phyloP scores from a whole-genome alignment of 2,329 filamentous ascomycete species.

The Anthostomella pinea region DNA sequence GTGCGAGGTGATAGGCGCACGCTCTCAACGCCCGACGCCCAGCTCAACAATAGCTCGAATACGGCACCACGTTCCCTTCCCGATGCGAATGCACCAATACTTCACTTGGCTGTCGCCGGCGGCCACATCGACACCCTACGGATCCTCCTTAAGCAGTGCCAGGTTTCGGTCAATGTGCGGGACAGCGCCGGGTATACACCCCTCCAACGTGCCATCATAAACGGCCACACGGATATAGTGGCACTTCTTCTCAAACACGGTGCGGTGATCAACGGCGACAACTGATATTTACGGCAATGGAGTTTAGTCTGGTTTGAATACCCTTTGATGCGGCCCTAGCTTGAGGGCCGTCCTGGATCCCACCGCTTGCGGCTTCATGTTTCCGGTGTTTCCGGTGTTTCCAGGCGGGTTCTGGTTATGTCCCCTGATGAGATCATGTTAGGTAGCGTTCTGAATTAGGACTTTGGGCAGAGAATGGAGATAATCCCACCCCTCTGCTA shows the following conservation, averaged over 20 bases:
- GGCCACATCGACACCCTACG: slow-evolving; percentile 24
- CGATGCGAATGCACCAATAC: slow-evolving; percentile 21
- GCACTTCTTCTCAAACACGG: slow-evolving; percentile 22
- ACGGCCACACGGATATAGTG: slow-evolving; percentile 25
- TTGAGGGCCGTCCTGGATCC: no score
- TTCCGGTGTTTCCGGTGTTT: no score
- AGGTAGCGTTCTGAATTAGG: no score
- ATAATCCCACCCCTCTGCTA: no score
- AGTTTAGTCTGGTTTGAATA: no score
- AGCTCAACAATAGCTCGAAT: background rate
- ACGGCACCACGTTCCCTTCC: slow-evolving; percentile 16
- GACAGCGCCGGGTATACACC: slow-evolving; percentile 24
- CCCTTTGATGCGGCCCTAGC: slow-evolving; percentile 14
- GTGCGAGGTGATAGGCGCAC: no score
- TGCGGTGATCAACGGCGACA: slow-evolving; percentile 18
- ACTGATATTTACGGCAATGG: no score
- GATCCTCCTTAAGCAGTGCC: slow-evolving; percentile 23
- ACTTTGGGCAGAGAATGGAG: no score
- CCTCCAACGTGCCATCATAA: slow-evolving; percentile 24
- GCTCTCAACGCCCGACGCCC: background rate
- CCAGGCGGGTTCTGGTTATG: no score
- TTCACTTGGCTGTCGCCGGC: slow-evolving; percentile 23
- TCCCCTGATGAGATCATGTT: no score
- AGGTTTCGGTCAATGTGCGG: slow-evolving; percentile 21
- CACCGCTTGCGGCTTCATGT: no score